Evolutionary conservation across 306 rosid genomes (phyloP).

Genomic region (Senna siamea): DNA sequence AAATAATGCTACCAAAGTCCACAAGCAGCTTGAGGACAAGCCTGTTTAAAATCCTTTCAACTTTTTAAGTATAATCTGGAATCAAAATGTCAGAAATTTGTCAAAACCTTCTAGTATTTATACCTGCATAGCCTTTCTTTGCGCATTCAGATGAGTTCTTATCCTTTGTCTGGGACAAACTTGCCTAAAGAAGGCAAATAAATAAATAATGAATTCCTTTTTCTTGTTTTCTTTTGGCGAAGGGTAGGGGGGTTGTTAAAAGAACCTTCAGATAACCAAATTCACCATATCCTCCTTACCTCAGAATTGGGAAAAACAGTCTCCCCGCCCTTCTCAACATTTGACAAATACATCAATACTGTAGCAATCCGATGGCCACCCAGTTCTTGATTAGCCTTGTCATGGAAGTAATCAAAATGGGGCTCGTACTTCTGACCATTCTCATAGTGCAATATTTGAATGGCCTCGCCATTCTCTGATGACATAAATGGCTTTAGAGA

Average conservation of each 20-base stretch:
- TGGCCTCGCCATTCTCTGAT: slow-evolving; percentile 90
- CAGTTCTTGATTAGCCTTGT: slow-evolving; percentile 67
- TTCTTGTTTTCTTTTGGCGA: not conserved
- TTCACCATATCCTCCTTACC: slow-evolving; percentile 50
- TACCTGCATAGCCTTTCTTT: slow-evolving; percentile 85
- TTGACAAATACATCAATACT: slow-evolving; percentile 89
- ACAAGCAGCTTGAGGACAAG: slow-evolving; percentile 13
- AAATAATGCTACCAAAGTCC: not conserved
- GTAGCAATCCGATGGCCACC: slow-evolving; percentile 98
- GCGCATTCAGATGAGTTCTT: slow-evolving; percentile 76
- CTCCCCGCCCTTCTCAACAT: slow-evolving; percentile 91
- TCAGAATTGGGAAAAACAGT: slow-evolving; percentile 78
- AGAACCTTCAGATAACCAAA: slow-evolving; percentile 24
- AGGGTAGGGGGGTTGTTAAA: not conserved
- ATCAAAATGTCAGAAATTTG: not conserved
- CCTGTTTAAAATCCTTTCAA: slow-evolving; percentile 30
- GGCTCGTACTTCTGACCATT: slow-evolving; percentile 91
- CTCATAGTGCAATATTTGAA: slow-evolving; percentile 85
- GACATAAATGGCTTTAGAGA: slow-evolving; percentile 2
- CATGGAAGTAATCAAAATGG: slow-evolving; percentile 87
- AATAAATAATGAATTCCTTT: slow-evolving; percentile 20
- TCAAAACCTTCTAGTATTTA: slow-evolving; percentile 12
- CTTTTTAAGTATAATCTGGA: not conserved
- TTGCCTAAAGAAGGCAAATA: slow-evolving; percentile 49
- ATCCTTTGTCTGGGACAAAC: slow-evolving; percentile 54